Conservation (phyloP, 176 grass and related monocot genomes). For the Dendrocalamus sinicus region DNA sequence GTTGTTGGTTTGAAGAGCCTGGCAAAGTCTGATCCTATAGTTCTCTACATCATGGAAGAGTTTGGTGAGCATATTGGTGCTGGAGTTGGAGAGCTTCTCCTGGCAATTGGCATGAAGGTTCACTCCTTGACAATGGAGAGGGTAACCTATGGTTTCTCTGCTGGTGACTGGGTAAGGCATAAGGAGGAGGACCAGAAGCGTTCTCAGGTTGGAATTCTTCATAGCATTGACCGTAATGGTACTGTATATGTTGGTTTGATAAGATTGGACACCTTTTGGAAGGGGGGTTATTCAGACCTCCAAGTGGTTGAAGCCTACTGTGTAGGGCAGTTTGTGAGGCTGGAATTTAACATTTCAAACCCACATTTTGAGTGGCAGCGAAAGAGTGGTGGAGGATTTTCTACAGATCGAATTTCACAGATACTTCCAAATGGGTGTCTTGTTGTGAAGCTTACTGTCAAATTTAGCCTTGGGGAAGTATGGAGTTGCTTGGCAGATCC, state of each 20-base stretch:
- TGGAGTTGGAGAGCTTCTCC: slow-evolving; percentile 79
- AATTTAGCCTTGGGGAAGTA: slow-evolving; percentile 68
- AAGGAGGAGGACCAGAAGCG: slow-evolving; percentile 68
- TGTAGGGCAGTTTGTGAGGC: slow-evolving; percentile 82
- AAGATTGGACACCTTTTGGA: slow-evolving; percentile 77
- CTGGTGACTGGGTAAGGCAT: slow-evolving; percentile 81
- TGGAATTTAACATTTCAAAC: slow-evolving; percentile 50
- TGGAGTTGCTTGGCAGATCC: slow-evolving; percentile 73
- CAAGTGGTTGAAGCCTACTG: slow-evolving; percentile 89
- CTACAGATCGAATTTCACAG: slow-evolving; percentile 66
- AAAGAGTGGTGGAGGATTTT: slow-evolving; percentile 62
- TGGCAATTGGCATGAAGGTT: slow-evolving; percentile 49
- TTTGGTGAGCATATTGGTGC: slow-evolving; percentile 88
- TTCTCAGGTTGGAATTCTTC: slow-evolving; percentile 86
- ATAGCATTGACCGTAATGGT: slow-evolving; percentile 72
- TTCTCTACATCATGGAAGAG: too few species aligned
- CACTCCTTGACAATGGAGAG: slow-evolving; percentile 64
- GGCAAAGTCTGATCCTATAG: slow-evolving; percentile 86
- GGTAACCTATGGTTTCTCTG: slow-evolving; percentile 73
- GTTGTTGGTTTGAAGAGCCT: slow-evolving; percentile 82
- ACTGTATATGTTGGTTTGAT: slow-evolving; percentile 71
- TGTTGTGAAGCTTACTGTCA: slow-evolving; percentile 74
- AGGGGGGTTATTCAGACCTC: slow-evolving; percentile 72
- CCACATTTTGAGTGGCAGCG: slow-evolving; percentile 86
- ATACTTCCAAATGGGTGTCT: slow-evolving; percentile 85